Evolutionary conservation across 495 filamentous ascomycete genomes (phyloP), one percentile per base, ranked within the genome.

Genomic region (Aspergillus haitiensis): DNA sequence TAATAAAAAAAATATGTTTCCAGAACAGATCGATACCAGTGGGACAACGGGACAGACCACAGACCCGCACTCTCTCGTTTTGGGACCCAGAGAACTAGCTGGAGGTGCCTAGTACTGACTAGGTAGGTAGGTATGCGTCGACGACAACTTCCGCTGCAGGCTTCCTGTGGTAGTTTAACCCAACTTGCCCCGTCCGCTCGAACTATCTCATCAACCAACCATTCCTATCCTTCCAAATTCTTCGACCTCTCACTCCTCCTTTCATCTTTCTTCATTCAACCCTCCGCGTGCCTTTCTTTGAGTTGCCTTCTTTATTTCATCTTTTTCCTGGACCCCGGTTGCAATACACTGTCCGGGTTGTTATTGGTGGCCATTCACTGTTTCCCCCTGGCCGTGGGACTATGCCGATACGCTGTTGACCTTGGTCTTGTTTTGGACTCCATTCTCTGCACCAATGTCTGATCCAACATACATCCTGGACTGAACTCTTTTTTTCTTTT

Each of bases 381-480:
- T 15, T 46, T 36, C 42, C 57, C 51, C 53, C 46, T 55, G 44
- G 27, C 58, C 51, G 49, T 42, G 36, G 55, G 60, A 63, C 46
- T 31, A 62, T 66, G 64, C 57, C 52, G 56, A 58, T 48, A 59
- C 48, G 48, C 59, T 53, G 49, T 56, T 65, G 56, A 65, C 56
- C 50, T 52, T 58, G 46, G 56, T 40, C 36, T 55, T 42, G 52
- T 45, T 44, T 55, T 56, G 47, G 44, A 48, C 56, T 58, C 49
- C 6, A 33, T 47, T 21, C n/a, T 46, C 56, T 32, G 55, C 49
- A 34, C 49, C 49, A 36, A 64, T 64, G 55, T 58, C 51, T 36
- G 50, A 56, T 56, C 48, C 8, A 11, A 51, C 56, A 31, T 48
- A 31, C 53, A 47, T 51, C 55, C 37, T 48, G 13, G 42, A 35